Conservation (phyloP, 2,329 filamentous ascomycete genomes). For the Aureobasidium sp. region DNA sequence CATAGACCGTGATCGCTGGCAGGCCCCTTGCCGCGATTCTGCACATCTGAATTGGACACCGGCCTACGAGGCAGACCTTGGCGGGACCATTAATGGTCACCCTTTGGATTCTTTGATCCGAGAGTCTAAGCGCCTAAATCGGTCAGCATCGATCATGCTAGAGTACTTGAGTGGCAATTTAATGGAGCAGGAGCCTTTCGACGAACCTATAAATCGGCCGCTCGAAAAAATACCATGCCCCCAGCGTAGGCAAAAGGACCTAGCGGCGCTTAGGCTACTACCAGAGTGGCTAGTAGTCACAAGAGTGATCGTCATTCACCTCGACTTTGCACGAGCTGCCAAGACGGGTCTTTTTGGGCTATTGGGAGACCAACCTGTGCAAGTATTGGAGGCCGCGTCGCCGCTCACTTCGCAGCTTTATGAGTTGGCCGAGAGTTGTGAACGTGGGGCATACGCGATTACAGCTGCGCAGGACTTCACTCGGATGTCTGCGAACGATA, state of each 20-base stretch:
- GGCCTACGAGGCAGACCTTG: not conserved
- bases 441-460: not conserved
- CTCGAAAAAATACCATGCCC: not conserved
- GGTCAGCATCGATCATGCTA: conserved; percentile 4
- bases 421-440: conserved; percentile 1
- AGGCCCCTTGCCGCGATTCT: not conserved
- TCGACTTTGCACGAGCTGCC: not conserved
- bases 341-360: conserved; percentile 13
- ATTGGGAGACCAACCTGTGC: conserved; percentile 11
- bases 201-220: not conserved
- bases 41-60: not conserved
- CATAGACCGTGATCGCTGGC: not conserved
- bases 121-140: not conserved
- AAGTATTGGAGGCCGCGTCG: conserved; percentile 12
- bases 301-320: conserved; percentile 13
- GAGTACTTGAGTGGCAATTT: not conserved
- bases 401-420: not conserved
- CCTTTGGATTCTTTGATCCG: no score
- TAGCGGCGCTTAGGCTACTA: conserved; percentile 3
- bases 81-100: no score
- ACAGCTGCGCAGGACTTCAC: not conserved
- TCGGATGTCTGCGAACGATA: not conserved
- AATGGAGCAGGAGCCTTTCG: no score
- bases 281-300: conserved; percentile 13
- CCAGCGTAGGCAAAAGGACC: not conserved